Percentiles rank a stretch among this genome's conserved stretches.
Evolutionary conservation across 2,329 filamentous ascomycete genomes (phyloP).

Genomic region (Dothideomycetes sp.): DNA sequence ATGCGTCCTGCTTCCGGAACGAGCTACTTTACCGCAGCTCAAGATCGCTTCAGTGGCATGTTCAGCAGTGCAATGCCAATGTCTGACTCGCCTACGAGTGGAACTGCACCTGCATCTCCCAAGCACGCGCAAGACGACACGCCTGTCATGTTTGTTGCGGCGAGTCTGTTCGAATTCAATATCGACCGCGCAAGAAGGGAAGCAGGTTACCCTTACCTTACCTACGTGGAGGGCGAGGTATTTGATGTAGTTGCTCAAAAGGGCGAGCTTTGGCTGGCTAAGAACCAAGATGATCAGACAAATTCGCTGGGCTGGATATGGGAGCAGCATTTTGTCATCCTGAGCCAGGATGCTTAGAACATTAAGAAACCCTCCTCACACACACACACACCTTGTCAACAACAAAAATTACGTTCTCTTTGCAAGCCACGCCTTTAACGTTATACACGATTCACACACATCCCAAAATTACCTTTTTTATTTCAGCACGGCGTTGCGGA

Average conservation of each 20-base stretch:
- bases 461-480: too few species aligned
- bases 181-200: conserved; percentile 87
- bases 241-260: conserved; percentile 77
- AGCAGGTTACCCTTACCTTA: conserved; percentile 89
- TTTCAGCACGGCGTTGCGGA: too few species aligned
- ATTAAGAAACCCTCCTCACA: too few species aligned
- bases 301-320: conserved; percentile 91
- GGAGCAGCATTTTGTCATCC: conserved; percentile 77
- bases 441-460: too few species aligned
- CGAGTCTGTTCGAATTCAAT: conserved; percentile 93
- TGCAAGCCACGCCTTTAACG: too few species aligned
- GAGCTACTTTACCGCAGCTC: conserved; percentile 19
- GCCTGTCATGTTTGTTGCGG: conserved; percentile 72
- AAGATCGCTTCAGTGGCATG: conserved; percentile 26
- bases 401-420: too few species aligned
- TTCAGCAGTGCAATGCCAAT: conserved; percentile 83
- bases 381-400: too few species aligned
- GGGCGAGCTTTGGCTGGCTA: conserved; percentile 92
- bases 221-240: conserved; percentile 82
- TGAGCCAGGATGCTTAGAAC: conserved; percentile 8
- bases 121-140: conserved; percentile 14
- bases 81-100: conserved; percentile 41
- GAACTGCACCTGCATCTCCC: conserved; percentile 9
- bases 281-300: conserved; percentile 82
- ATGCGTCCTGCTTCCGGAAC: conserved; percentile 19